These are phyloP conservation scores for Royoungia palumana DNA, from an alignment of 768 basidiomycete genomes.

Conservation along the genomic window DNA sequence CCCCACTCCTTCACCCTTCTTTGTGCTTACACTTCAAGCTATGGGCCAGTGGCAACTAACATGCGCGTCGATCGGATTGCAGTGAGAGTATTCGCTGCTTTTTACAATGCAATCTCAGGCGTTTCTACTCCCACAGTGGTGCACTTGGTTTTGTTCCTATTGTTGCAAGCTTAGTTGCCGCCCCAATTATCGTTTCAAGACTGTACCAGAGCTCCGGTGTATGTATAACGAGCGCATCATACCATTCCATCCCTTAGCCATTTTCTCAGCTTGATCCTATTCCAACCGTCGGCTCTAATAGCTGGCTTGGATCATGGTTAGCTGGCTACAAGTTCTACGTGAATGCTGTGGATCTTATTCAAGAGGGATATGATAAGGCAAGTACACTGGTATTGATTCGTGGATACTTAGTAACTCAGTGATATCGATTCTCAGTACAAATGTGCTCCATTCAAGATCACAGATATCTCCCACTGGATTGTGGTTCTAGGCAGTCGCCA, in stretches of 20 bases:
- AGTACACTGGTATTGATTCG: neutral
- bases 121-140: too few species aligned
- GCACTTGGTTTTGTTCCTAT: too few species aligned
- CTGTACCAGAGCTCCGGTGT: neutral
- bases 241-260: neutral
- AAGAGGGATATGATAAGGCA: neutral
- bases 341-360: neutral
- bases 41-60: too few species aligned
- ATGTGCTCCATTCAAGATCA: neutral
- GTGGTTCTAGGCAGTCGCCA: neutral
- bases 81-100: too few species aligned
- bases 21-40: too few species aligned
- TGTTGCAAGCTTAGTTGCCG: neutral
- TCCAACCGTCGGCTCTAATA: neutral
- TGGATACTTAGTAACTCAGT: neutral
- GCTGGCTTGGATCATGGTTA: slow-evolving; percentile 10
- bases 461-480: neutral
- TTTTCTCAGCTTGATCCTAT: slow-evolving; percentile 1
- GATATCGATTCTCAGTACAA: neutral
- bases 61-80: too few species aligned
- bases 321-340: neutral
- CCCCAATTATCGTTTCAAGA: neutral
- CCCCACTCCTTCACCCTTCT: too few species aligned
- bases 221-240: neutral
- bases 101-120: too few species aligned